These are phyloP conservation scores for Dendrostoma leiphaemia DNA, from an alignment of 2,329 filamentous ascomycete species.

Conservation along the genomic window DNA sequence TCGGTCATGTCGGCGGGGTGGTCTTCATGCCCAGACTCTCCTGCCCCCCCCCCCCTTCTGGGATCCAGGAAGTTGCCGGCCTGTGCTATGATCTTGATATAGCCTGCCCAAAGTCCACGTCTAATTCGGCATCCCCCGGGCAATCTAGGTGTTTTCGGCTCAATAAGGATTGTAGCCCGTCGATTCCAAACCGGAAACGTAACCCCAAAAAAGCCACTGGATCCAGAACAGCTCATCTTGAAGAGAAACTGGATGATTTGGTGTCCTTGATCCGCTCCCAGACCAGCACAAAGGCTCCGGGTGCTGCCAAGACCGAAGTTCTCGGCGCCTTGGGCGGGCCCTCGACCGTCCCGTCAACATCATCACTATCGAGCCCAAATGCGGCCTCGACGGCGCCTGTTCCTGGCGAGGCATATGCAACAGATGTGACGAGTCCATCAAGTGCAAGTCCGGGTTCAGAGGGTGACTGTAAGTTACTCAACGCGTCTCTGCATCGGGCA, in stretches of 20 bases:
- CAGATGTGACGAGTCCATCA: not conserved
- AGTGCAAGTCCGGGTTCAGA: not conserved
- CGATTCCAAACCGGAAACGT: constrained; percentile 39
- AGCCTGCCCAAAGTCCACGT: not conserved
- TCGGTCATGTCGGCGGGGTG: too few species aligned
- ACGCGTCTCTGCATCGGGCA: not conserved
- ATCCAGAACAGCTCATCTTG: constrained; percentile 41
- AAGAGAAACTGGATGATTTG: constrained; percentile 48
- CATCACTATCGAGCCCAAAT: constrained; percentile 12
- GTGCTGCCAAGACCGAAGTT: not conserved
- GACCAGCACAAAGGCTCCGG: constrained; percentile 15
- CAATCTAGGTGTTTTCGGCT: constrained; percentile 39
- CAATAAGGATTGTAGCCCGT: constrained; percentile 45
- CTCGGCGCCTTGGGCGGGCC: not conserved
- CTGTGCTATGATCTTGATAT: not conserved
- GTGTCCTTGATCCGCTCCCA: constrained; percentile 40
- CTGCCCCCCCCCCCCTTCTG: too few species aligned
- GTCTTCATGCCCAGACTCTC: too few species aligned
- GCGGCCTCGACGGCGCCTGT: not conserved
- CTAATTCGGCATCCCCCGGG: not conserved
- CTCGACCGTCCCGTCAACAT: constrained; percentile 5
- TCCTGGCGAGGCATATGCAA: not conserved
- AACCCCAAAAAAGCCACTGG: constrained; percentile 32
- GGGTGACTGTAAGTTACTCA: not conserved
- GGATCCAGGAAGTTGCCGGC: not conserved